Base-by-base conservation (phyloP, 306 rosid species). In the Castanopsis chinensis region DNA sequence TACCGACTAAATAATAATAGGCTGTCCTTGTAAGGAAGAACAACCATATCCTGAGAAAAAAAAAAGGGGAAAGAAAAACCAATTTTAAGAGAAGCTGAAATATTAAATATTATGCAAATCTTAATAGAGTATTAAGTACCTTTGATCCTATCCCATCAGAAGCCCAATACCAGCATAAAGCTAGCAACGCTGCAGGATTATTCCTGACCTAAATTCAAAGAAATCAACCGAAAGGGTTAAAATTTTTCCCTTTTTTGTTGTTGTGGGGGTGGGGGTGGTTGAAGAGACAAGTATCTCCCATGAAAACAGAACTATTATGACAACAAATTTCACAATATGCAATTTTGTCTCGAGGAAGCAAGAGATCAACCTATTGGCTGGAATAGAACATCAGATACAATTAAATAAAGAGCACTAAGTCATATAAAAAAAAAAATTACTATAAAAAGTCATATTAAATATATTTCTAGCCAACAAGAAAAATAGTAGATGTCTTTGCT, bases 151-250 rank as follows among this genome's bases (percentile, higher is more conserved):
- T 78, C 33, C 98, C 99, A 79, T 95, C 99, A 73, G 97, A 85
- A 79, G 97, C 98, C 98, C 99, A 95, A 81, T 90, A 93, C 99
- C 99, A 95, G 84, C 92, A 86, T 84, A 95, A 78, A 72, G 99
- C 97, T 78, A 95, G 96, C 79, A 95, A 77, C 15, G 98, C 99
- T 13, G 99, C 99, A 59, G 99, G 99, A 80, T 93, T 93, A 85
- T 86, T 78, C 88, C 81, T 86, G 67, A 93, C 54, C 98, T 91
- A 90, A 80, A 81, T 30, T n/a, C 75, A 70, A 52, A 59, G 77
- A 69, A 78, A 23, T 51, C 54, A 64, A 49, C 21, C 72, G 52
- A 74, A 49, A 15, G 67, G 76, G 72, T 54, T 57, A 74, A 20
- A n/a, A 30, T 61, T 52, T 51, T 20, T 35, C 73, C 25, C 25